These are phyloP conservation scores for Penicillium lagena DNA, from an alignment of 495 filamentous ascomycete genomes.

Conservation along the genomic window DNA sequence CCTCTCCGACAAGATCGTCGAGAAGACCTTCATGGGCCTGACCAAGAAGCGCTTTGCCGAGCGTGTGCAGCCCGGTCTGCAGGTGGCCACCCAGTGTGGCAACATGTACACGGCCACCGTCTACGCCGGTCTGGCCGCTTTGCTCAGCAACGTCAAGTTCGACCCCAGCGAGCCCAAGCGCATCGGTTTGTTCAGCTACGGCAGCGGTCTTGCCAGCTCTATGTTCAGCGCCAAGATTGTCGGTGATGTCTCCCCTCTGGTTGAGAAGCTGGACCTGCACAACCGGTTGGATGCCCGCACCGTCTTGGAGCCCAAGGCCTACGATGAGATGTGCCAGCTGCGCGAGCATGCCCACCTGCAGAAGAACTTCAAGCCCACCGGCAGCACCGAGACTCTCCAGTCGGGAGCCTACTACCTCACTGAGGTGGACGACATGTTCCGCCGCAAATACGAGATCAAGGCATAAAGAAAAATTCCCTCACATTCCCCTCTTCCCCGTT, in stretches of 20 bases:
- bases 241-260: conserved; percentile 69
- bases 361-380: conserved; percentile 78
- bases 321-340: conserved; percentile 92
- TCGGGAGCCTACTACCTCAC: conserved; percentile 85
- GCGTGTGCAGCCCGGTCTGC: conserved; percentile 76
- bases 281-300: conserved; percentile 65
- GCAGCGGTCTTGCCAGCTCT: conserved; percentile 82
- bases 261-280: conserved; percentile 74
- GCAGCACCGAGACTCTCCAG: conserved; percentile 68
- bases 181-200: conserved; percentile 90
- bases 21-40: conserved; percentile 94
- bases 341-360: conserved; percentile 91
- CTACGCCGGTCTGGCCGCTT: conserved; percentile 73
- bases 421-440: conserved; percentile 92
- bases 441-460: conserved; percentile 81
- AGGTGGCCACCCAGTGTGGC: conserved; percentile 89
- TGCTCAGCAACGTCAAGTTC: conserved; percentile 67
- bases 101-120: conserved; percentile 99
- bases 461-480: conserved; percentile 45
- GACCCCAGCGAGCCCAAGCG: conserved; percentile 74
- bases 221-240: conserved; percentile 83
- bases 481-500: conserved; percentile 19
- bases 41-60: conserved; percentile 93
- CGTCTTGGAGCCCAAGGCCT: conserved; percentile 72
- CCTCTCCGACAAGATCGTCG: conserved; percentile 83